phyloP scores from a whole-genome alignment of 1,284 basidiomycete species.

The Pterulicium gracile region DNA sequence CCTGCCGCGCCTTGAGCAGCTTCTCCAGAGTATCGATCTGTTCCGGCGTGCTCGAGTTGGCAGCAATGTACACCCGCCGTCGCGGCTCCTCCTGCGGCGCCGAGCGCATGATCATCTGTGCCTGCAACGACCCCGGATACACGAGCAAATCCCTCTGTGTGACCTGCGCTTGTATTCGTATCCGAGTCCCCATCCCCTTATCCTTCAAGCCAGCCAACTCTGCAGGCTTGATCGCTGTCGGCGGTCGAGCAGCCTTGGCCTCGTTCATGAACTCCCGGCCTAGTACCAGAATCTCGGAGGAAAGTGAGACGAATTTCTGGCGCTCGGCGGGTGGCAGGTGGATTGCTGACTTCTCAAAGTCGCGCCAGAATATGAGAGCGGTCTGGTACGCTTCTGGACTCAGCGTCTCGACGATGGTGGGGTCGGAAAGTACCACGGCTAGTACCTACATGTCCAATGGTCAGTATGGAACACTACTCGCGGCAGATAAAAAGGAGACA shows the following conservation, averaged over 20 bases:
- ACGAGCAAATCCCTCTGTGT: constrained; percentile 64
- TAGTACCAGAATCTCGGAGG: constrained; percentile 85
- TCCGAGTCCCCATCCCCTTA: constrained; percentile 54
- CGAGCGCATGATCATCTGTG: constrained; percentile 86
- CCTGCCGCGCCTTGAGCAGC: constrained; percentile 66
- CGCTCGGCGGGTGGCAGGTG: constrained; percentile 74
- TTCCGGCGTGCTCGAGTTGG: constrained; percentile 58
- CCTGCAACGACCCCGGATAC: constrained; percentile 78
- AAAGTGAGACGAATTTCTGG: constrained; percentile 78
- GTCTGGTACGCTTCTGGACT: constrained; percentile 68
- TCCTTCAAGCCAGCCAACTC: constrained; percentile 63
- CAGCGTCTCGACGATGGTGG: constrained; percentile 47
- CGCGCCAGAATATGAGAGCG: constrained; percentile 88
- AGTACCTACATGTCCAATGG: constrained; percentile 36
- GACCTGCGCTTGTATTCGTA: constrained; percentile 63
- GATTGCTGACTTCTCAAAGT: constrained; percentile 97
- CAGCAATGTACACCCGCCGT: constrained; percentile 67
- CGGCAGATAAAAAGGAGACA: constrained; percentile 19
- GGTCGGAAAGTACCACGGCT: constrained; percentile 51
- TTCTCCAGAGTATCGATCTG: constrained; percentile 68
- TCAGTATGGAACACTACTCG: constrained; percentile 9
- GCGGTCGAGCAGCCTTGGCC: constrained; percentile 46
- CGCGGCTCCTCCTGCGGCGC: constrained; percentile 77
- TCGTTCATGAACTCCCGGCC: constrained; percentile 80
- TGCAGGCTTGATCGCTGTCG: constrained; percentile 52